Percentiles rank a stretch among this genome's conserved stretches.
phyloP scores from a whole-genome alignment of 805 yeast genomes.

The Scheffersomyces amazonensis region DNA sequence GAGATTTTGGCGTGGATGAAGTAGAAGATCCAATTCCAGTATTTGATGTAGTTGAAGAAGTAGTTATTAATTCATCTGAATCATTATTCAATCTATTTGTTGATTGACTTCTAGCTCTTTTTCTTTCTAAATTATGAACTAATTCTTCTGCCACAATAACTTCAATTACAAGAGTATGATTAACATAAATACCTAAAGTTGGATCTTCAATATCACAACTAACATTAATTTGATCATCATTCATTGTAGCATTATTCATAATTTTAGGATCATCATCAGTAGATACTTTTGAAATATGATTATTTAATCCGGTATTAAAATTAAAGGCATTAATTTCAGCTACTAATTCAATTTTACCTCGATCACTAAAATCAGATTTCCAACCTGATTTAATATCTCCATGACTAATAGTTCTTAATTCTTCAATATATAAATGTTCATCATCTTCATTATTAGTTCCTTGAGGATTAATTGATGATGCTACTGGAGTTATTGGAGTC shows the following conservation, averaged over 20 bases:
- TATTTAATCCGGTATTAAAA: constrained; percentile 51
- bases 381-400: constrained; percentile 91
- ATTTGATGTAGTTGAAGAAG: constrained; percentile 17
- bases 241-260: constrained; percentile 23
- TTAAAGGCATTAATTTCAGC: constrained; percentile 65
- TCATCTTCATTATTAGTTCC: constrained; percentile 12
- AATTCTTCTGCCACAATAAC: constrained; percentile 93
- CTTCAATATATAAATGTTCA: constrained; percentile 57
- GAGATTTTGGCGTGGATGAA: constrained; percentile 9
- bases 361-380: constrained; percentile 84
- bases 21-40: constrained; percentile 10
- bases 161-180: constrained; percentile 78
- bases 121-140: constrained; percentile 35
- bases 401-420: constrained; percentile 64
- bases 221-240: constrained; percentile 48
- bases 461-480: constrained; percentile 10
- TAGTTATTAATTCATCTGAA: constrained; percentile 21
- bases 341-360: constrained; percentile 77
- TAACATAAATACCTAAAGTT: constrained; percentile 69
- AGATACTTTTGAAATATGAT: constrained; percentile 43
- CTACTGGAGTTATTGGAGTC: constrained; percentile 6
- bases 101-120: constrained; percentile 4
- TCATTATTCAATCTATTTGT: constrained; percentile 1
- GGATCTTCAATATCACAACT: constrained; percentile 84
- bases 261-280: constrained; percentile 24